Conservation (phyloP, 768 basidiomycete genomes). For the Cystobasidiopsis lactophilus region DNA sequence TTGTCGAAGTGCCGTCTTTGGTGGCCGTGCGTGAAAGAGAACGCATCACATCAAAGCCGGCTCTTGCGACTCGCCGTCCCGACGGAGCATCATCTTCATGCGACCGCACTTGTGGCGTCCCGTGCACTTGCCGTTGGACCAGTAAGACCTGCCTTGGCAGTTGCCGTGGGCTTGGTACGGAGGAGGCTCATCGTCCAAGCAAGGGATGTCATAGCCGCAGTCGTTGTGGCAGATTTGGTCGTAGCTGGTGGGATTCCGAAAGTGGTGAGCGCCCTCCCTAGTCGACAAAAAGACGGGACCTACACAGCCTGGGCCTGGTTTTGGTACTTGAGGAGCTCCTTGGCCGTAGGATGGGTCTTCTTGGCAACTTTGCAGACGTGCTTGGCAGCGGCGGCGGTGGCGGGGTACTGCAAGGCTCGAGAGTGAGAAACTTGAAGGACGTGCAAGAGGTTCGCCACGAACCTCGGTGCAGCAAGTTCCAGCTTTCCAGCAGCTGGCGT, state of each 20-base stretch:
- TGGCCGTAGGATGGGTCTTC: neutral
- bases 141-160: neutral
- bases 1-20: neutral
- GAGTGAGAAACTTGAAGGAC: no score
- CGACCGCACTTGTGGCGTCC: neutral
- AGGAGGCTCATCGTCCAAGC: neutral
- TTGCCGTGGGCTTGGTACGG: neutral
- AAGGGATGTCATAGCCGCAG: neutral
- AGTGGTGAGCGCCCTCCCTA: neutral
- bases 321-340: neutral
- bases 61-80: neutral
- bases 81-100: neutral
- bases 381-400: neutral
- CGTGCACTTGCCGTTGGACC: neutral
- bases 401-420: neutral
- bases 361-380: neutral
- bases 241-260: neutral
- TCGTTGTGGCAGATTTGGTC: neutral
- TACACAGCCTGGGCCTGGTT: neutral
- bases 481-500: neutral
- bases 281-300: neutral
- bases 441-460: no score
- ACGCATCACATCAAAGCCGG: neutral
- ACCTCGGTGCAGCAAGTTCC: neutral
- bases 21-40: neutral